Evolutionary conservation across 2,329 filamentous ascomycete genomes (phyloP).

Genomic region (Aureobasidium sp.): DNA sequence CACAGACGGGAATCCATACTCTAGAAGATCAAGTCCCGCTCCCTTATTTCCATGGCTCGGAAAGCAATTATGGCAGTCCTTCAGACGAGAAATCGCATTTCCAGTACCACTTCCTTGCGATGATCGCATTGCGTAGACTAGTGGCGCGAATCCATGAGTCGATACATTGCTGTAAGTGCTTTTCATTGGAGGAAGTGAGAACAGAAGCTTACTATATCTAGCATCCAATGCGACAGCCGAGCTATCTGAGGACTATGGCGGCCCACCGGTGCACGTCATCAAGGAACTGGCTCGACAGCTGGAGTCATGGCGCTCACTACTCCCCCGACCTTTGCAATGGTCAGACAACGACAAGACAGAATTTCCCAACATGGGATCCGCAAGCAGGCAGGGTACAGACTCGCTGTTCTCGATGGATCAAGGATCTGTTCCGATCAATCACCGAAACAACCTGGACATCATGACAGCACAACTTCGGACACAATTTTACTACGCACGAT

Average conservation of each 20-base stretch:
- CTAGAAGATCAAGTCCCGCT: slow-evolving; percentile 47
- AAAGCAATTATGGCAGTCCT: slow-evolving; percentile 32
- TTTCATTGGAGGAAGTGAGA: neutral
- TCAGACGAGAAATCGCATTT: slow-evolving; percentile 46
- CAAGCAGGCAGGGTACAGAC: slow-evolving; percentile 20
- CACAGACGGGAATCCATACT: slow-evolving; percentile 46
- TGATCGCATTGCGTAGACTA: slow-evolving; percentile 48
- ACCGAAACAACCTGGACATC: slow-evolving; percentile 47
- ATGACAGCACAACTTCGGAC: slow-evolving; percentile 50
- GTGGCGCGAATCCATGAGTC: slow-evolving; percentile 45
- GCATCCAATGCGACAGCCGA: slow-evolving; percentile 22
- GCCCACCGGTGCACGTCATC: slow-evolving; percentile 36
- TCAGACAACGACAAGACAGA: slow-evolving; percentile 42
- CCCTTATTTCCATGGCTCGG: slow-evolving; percentile 42
- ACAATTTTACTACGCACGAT: slow-evolving; percentile 51
- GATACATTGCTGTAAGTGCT: slow-evolving; percentile 43
- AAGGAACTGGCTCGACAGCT: slow-evolving; percentile 47
- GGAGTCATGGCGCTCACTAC: slow-evolving; percentile 49
- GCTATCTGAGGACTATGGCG: slow-evolving; percentile 26
- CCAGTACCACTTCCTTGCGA: slow-evolving; percentile 51
- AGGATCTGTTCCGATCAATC: slow-evolving; percentile 35
- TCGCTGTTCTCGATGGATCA: slow-evolving; percentile 42
- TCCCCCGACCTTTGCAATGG: slow-evolving; percentile 50
- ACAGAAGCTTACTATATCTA: neutral
- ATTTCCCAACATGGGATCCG: slow-evolving; percentile 28